phyloP scores from a whole-genome alignment of 495 filamentous ascomycete species.

The Talaromyces thailandensis region DNA sequence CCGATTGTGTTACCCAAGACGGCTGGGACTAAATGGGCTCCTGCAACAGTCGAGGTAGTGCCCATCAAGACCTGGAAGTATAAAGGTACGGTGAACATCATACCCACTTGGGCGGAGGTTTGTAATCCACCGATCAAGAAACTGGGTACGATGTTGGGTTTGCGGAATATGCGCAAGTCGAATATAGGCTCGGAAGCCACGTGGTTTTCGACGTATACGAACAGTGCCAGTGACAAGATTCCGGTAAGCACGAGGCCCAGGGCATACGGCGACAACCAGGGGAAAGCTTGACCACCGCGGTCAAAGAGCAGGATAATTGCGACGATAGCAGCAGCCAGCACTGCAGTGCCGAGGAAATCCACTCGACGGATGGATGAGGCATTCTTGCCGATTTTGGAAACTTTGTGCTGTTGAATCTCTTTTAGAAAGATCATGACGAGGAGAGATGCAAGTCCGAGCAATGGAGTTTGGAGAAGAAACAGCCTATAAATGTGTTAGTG shows the following conservation, averaged over 20 bases:
- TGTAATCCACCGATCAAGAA: slow-evolving; percentile 48
- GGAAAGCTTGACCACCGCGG: slow-evolving; percentile 26
- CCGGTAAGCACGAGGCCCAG: neutral
- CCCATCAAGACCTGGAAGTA: slow-evolving; percentile 60
- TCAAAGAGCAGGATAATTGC: slow-evolving; percentile 47
- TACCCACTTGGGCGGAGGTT: slow-evolving; percentile 46
- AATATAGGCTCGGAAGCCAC: slow-evolving; percentile 53
- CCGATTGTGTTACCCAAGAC: slow-evolving; percentile 59
- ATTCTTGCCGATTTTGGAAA: neutral
- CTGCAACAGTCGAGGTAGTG: slow-evolving; percentile 46
- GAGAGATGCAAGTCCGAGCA: slow-evolving; percentile 38
- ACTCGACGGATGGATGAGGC: slow-evolving; percentile 31
- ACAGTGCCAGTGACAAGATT: slow-evolving; percentile 6
- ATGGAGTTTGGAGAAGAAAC: slow-evolving; percentile 50
- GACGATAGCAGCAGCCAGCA: slow-evolving; percentile 40
- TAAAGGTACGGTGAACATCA: slow-evolving; percentile 45
- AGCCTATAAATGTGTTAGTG: slow-evolving; percentile 32
- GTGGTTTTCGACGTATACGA: slow-evolving; percentile 41
- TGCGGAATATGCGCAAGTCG: slow-evolving; percentile 45
- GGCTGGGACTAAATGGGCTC: slow-evolving; percentile 54
- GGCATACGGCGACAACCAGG: neutral
- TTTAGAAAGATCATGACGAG: neutral
- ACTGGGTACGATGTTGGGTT: slow-evolving; percentile 43
- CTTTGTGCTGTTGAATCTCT: neutral
- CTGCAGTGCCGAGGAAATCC: slow-evolving; percentile 47